These are phyloP conservation scores for Pestalotiopsis sp. DNA, from an alignment of 2,329 filamentous ascomycete genomes.

Conservation along the genomic window DNA sequence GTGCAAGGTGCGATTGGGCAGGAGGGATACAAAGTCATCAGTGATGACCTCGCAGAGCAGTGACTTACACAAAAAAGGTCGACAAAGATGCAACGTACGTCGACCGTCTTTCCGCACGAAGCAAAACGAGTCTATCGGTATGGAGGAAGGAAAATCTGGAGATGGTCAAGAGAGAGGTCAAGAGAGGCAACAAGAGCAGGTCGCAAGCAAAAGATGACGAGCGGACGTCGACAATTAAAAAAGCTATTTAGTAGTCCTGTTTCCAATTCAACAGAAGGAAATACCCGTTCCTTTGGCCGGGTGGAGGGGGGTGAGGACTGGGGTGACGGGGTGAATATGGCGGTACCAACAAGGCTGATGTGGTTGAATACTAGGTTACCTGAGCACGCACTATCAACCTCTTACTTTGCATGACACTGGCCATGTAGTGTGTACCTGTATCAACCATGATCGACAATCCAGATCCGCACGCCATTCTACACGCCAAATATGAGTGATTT, in stretches of 20 bases:
- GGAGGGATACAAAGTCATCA: background rate
- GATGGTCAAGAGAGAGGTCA: background rate
- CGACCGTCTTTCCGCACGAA: slow-evolving; percentile 1
- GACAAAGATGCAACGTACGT: slow-evolving; percentile 1
- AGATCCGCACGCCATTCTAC: background rate
- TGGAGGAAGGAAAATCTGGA: background rate
- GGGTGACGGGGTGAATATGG: background rate
- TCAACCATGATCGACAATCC: background rate
- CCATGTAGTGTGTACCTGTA: background rate
- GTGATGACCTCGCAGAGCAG: background rate
- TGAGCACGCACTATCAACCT: background rate
- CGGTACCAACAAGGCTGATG: background rate
- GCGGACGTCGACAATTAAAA: background rate
- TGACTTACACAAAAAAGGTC: background rate
- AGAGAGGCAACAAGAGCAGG: slow-evolving; percentile 4
- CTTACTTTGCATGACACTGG: background rate
- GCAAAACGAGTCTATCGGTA: slow-evolving; percentile 5
- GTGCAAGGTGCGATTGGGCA: background rate
- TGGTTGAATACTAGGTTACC: background rate
- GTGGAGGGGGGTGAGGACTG: background rate
- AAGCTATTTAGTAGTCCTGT: background rate
- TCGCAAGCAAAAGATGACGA: background rate
- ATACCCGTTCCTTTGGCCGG: background rate
- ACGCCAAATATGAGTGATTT: background rate
- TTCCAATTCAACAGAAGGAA: background rate